Evolutionary conservation across 352 stramenopile species (phyloP).

Genomic region (Globisporangium cylindrosporum): DNA sequence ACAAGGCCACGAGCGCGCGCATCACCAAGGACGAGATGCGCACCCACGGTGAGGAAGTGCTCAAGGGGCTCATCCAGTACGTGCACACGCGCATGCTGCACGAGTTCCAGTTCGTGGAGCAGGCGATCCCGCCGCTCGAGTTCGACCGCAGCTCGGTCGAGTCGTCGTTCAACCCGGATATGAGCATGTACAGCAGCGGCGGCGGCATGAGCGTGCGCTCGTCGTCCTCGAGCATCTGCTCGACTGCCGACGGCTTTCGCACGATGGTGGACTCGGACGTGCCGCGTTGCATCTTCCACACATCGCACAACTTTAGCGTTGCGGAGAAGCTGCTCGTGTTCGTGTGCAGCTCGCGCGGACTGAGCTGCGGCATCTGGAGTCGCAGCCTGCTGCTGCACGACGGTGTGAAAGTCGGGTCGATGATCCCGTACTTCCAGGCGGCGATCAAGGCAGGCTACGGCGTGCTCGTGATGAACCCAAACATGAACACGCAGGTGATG

Average conservation of each 20-base stretch:
- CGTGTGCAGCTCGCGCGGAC: slow-evolving; percentile 71
- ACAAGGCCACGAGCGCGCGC: slow-evolving; percentile 34
- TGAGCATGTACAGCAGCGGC: slow-evolving; percentile 28
- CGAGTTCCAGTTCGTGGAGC: slow-evolving; percentile 76
- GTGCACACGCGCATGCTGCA: slow-evolving; percentile 79
- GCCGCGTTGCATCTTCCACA: slow-evolving; percentile 81
- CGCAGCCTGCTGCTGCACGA: slow-evolving; percentile 79
- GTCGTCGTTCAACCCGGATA: slow-evolving; percentile 41
- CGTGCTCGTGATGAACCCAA: slow-evolving; percentile 88
- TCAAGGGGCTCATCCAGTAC: slow-evolving; percentile 63
- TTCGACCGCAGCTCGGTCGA: slow-evolving; percentile 46
- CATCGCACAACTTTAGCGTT: slow-evolving; percentile 69
- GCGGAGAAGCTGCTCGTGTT: slow-evolving; percentile 81
- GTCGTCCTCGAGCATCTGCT: slow-evolving; percentile 80
- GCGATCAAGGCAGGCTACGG: slow-evolving; percentile 73
- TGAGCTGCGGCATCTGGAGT: slow-evolving; percentile 88
- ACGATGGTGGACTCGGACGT: slow-evolving; percentile 82
- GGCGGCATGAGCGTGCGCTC: slow-evolving; percentile 43
- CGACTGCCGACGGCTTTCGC: slow-evolving; percentile 73
- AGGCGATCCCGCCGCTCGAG: slow-evolving; percentile 74
- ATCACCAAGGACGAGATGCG: slow-evolving; percentile 76
- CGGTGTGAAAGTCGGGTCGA: slow-evolving; percentile 86
- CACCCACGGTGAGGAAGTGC: slow-evolving; percentile 65
- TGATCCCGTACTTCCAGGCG: slow-evolving; percentile 86
- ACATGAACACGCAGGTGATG: slow-evolving; percentile 88